Evolutionary conservation across 495 filamentous ascomycete species (phyloP), one percentile per base, ranked within the genome.

Genomic region (Pseudomonodictys pantanalensis): DNA sequence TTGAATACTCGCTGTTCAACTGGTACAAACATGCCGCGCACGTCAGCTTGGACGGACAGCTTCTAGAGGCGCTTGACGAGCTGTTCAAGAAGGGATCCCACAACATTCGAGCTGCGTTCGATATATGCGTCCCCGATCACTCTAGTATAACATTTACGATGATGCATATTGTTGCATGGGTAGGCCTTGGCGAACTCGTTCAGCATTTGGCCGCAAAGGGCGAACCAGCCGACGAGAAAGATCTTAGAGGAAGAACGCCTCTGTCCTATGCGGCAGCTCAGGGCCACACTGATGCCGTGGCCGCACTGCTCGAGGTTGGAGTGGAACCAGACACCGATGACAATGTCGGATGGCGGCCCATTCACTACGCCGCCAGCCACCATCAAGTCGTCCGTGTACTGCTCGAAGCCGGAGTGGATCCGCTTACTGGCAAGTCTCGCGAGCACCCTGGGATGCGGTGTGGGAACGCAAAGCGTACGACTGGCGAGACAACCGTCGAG

Each of bases 351-450:
- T 42, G 53, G 7, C 66, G 64, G 38, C 69, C 71, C 5, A 42
- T 75, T 23, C 71, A 76, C 54, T 12, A 52, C 18, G 73, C 72
- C 38, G 71, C 69, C 10, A 68, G 69, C 17, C 66, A 62, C 22
- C 26, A 42, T 15, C 61, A 64, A 8, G 61, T 68, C 15, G 62
- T 71, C 20, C 62, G 44, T 33, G 41, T 56, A 22, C 44, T 74
- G 26, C 61, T 74, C 35, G 46, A 50, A 18, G 67, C 68, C 32
- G 72, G 72, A 32, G 67, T 67, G 18, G 42, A 69, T 59, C 71
- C 70, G 12, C 44, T 70, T 18, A 72, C 66, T 2, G 50, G 39
- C 2, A 70, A 69, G 46, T 72, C 71, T 35, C 45, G 41, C 60
- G 66, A 71, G 20, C n/a, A 28, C 12, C 56, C 64, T 10, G 53